Evolutionary conservation across 2,329 filamentous ascomycete species (phyloP).

Genomic region (Cladophialophora chaetospira): DNA sequence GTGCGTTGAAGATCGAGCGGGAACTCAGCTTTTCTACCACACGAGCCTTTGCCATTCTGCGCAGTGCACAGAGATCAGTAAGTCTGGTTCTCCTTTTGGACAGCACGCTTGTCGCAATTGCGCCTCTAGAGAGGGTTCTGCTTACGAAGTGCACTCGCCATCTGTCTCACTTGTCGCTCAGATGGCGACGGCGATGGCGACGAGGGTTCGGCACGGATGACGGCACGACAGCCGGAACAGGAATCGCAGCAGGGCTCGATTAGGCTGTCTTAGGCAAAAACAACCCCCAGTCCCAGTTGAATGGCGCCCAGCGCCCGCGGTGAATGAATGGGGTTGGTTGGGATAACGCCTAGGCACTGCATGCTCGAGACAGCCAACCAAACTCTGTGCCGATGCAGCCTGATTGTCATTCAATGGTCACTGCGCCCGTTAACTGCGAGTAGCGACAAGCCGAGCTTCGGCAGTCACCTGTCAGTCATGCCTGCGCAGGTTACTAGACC

Average conservation of each 20-base stretch:
- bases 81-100: too few relatives aligned
- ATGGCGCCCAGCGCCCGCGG: not conserved
- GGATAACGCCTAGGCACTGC: not conserved
- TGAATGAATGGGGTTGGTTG: too few relatives aligned
- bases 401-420: not conserved
- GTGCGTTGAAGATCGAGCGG: too few relatives aligned
- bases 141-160: too few relatives aligned
- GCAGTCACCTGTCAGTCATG: not conserved
- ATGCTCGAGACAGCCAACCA: not conserved
- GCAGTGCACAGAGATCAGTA: too few relatives aligned
- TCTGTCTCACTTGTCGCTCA: not conserved
- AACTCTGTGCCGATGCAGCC: not conserved
- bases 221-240: not conserved
- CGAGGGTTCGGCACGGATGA: not conserved
- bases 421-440: too few relatives aligned
- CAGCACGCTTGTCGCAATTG: too few relatives aligned
- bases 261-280: conserved; percentile 1
- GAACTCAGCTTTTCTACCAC: too few relatives aligned
- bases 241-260: not conserved
- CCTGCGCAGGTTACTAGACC: too few relatives aligned
- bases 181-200: not conserved
- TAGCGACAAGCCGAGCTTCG: too few relatives aligned
- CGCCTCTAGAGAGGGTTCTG: too few relatives aligned
- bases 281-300: not conserved
- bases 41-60: too few relatives aligned